Base-by-base conservation (phyloP, 1,284 basidiomycete genomes). In the Puccinia triticina region DNA sequence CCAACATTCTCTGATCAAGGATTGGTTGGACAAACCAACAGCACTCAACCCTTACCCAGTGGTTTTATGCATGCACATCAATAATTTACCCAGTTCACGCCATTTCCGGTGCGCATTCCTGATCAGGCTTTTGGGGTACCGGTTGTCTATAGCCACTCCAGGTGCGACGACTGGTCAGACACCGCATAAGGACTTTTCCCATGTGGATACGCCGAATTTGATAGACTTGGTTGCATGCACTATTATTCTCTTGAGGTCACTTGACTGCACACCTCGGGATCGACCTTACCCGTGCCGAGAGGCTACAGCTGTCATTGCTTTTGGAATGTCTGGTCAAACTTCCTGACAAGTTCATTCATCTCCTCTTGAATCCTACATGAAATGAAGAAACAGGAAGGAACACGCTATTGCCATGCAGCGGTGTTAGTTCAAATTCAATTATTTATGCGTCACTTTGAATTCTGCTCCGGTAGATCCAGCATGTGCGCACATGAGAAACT, bases 231-330 rank as follows among this genome's bases (percentile, higher is more conserved):
- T 48, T 48, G 40, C 43, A 69, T 69, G 40, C 66, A 29, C 46
- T n/a, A 48, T 69, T 29, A 12, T n/a, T 48, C 40, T 48, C 43
- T 69, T 48, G n/a, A 37, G 43, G 43, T 48, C 43, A 69, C 43
- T 69, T 43, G 66, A 48, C 66, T 48, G 43, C 26, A n/a, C 40
- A 67, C 64, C 40, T n/a, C 64, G 26, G 66, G 66, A 69, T 69
- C 12, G n/a, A n/a, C 43, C 43, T 48, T 48, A 46, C 43, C 66
- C 43, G 23, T 69, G 66, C 66, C 66, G 66, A 69, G 26, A n/a
- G n/a, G n/a, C n/a, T n/a, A n/a, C n/a, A 48, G 66, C 66, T 43
- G 66, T 48, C 43, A 69, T 29, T 26, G 2, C 8, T 69, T 43
- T 48, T 48, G 21, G 43, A 37, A 48, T 69, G 43, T 46, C 43